Evolutionary conservation across 2,329 filamentous ascomycete genomes (phyloP), one percentile per base, ranked within the genome.

Genomic region (Ophiobolus disseminans): DNA sequence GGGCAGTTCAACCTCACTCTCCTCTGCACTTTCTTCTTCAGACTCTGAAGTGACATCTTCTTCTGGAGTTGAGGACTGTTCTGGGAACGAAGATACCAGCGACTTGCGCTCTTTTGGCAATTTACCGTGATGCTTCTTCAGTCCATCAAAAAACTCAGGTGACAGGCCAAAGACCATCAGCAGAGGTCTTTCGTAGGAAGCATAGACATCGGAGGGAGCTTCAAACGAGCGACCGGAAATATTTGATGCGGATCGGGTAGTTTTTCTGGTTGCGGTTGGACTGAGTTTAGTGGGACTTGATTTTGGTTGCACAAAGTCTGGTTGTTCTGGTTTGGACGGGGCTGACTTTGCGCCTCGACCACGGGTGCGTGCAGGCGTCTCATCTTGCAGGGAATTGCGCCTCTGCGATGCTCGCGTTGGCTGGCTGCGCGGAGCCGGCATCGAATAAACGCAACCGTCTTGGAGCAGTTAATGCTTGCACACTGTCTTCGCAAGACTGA

Each of bases 211-310:
- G 17, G 55, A 53, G 20, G 58, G 64, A 38, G 59, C 58, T 40
- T 66, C 64, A 41, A 65, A 60, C 3, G 62, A 65, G 38, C 68
- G 66, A 36, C 62, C 69, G 22, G 70, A 69, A 34, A 70, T 61
- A 40, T 66, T 69, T n/a, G 69, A 73, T 28, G 66, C 66, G 28
- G 69, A 68, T 14, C 71, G 66, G 31, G 71, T 73, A 1, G 66
- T 63, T 35, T 72, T 73, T 25, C 66, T 60, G n/a, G 66, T 62
- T 26, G 65, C 31, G 14, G 53, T 59, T 16, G 60, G 62, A 55
- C 58, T 69, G 49, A 60, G 47, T 42, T 61, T 63, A 35, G 55
- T 57, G 8, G 63, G 58, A 50, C 51, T 68, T 41, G 54, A 40
- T 41, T 58, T 65, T 51, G 65, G 55, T 50, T 63, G 53, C 17